phyloP scores from a whole-genome alignment of 768 basidiomycete genomes.

The Panaeolus papilionaceus region DNA sequence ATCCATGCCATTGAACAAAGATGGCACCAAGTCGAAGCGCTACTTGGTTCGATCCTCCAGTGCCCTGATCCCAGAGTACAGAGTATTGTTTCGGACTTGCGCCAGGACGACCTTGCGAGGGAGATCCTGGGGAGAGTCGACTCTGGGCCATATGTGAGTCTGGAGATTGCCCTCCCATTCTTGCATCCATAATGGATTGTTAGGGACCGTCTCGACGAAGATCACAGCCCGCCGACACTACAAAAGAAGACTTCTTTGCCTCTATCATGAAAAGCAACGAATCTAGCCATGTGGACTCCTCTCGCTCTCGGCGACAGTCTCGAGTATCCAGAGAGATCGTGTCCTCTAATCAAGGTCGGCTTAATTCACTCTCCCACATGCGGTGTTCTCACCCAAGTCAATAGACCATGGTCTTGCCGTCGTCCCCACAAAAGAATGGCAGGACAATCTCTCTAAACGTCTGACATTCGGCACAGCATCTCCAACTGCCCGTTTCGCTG shows the following conservation, averaged over 20 bases:
- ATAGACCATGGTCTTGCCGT: constrained; percentile 67
- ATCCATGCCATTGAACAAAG: constrained; percentile 92
- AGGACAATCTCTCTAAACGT: constrained; percentile 69
- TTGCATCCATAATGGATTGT: constrained; percentile 18
- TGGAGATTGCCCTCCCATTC: constrained; percentile 4
- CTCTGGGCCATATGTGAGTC: constrained; percentile 76
- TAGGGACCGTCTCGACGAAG: constrained; percentile 76
- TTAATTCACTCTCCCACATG: constrained; percentile 11
- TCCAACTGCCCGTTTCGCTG: constrained; percentile 29
- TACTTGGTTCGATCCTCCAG: constrained; percentile 83
- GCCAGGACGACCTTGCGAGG: constrained; percentile 75
- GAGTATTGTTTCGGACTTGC: constrained; percentile 64
- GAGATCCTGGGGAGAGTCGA: constrained; percentile 82
- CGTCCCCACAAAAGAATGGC: constrained; percentile 79
- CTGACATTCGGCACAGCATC: constrained; percentile 44
- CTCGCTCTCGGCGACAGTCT: constrained; percentile 73
- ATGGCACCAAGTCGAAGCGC: constrained; percentile 91
- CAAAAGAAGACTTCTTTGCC: constrained; percentile 81
- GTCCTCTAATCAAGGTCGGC: constrained; percentile 65
- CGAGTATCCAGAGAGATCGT: constrained; percentile 82
- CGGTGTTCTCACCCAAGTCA: constrained; percentile 12
- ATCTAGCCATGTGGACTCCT: constrained; percentile 53
- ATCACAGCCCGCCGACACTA: constrained; percentile 63
- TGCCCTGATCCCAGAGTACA: constrained; percentile 72
- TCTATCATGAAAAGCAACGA: constrained; percentile 70